Conservation (phyloP, 1,284 basidiomycete genomes). For the Sanghuangporus baumii region DNA sequence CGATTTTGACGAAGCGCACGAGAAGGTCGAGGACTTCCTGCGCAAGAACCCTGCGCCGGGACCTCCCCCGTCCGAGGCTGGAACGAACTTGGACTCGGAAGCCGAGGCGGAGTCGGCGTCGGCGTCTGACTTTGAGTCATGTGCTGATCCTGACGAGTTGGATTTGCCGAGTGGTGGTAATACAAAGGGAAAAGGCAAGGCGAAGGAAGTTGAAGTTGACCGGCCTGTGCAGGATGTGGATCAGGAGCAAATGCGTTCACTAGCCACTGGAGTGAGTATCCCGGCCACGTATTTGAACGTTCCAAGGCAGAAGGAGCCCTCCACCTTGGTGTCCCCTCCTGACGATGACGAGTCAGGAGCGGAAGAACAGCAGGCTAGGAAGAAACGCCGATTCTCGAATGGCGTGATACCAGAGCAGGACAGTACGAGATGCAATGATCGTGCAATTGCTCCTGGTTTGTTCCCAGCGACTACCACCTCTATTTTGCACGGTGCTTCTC, state of each 20-base stretch:
- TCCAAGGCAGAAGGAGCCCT: background rate
- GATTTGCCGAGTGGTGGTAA: background rate
- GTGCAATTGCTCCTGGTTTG: background rate
- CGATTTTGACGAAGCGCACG: background rate
- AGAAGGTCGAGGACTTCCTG: background rate
- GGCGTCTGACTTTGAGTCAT: constrained; percentile 1
- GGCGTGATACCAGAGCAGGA: background rate
- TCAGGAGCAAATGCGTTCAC: background rate
- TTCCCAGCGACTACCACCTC: background rate
- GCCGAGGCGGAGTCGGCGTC: background rate
- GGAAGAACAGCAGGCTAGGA: background rate
- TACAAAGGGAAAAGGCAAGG: background rate
- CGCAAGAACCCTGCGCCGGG: background rate
- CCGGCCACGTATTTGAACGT: background rate
- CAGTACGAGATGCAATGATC: background rate
- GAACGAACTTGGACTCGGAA: background rate
- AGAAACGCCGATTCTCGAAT: background rate
- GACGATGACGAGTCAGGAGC: background rate
- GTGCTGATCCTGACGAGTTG: background rate
- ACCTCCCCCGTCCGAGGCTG: constrained; percentile 1
- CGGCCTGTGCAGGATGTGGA: background rate
- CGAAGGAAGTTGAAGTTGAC: background rate
- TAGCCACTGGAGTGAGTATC: background rate
- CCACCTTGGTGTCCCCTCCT: background rate
- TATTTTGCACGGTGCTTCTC: background rate